phyloP scores from a whole-genome alignment of 768 basidiomycete genomes.

The Phaffia australis region DNA sequence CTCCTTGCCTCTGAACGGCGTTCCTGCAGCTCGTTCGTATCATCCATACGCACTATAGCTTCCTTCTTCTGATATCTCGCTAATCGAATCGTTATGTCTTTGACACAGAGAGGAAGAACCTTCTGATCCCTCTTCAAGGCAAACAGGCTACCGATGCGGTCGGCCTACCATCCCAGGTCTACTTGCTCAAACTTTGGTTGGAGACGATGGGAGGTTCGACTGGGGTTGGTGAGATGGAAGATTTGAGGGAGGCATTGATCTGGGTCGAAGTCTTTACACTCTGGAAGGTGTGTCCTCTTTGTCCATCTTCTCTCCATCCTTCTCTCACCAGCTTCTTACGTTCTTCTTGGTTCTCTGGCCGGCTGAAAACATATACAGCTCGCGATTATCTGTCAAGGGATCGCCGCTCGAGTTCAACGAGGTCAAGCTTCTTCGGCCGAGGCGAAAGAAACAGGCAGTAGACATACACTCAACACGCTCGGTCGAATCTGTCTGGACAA shows the following conservation, averaged over 20 bases:
- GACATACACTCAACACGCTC: too few species aligned
- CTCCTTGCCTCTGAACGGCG: constrained; percentile 38
- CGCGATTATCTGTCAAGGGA: constrained; percentile 13
- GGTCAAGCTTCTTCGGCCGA: constrained; percentile 5
- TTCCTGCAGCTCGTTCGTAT: constrained; percentile 27
- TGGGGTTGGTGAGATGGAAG: background rate
- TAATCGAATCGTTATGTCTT: constrained; percentile 4
- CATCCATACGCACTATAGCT: background rate
- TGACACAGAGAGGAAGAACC: background rate
- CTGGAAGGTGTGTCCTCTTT: background rate
- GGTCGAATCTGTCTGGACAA: too few species aligned
- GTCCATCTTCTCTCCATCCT: background rate
- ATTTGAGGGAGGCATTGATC: background rate
- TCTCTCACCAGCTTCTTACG: too few species aligned
- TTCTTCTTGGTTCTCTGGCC: background rate
- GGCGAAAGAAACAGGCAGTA: background rate
- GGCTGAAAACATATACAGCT: background rate
- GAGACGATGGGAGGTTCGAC: background rate
- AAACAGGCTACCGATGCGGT: background rate
- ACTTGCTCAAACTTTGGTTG: background rate
- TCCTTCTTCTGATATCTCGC: background rate
- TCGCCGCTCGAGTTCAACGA: constrained; percentile 9
- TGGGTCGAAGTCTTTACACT: constrained; percentile 18
- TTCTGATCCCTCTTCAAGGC: constrained; percentile 6
- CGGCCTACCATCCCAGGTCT: background rate